Conservation (phyloP, 768 basidiomycete genomes). For the Hirschioporus abietinus region DNA sequence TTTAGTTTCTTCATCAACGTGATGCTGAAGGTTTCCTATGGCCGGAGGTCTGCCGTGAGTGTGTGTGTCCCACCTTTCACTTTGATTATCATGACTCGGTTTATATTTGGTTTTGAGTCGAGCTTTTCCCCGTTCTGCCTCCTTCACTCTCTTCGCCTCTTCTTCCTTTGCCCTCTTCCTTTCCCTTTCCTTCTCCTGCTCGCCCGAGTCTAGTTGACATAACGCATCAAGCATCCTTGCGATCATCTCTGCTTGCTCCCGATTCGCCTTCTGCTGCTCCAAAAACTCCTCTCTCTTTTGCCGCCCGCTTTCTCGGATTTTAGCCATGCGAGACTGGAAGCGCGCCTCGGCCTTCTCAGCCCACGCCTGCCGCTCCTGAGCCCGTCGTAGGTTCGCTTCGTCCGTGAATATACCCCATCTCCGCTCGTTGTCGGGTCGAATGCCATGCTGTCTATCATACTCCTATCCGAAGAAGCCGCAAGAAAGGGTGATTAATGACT, state of each 20-base stretch:
- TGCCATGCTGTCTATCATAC: conserved; percentile 1
- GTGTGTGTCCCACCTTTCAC: too few species aligned
- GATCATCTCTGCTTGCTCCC: conserved; percentile 3
- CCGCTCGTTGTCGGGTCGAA: background rate
- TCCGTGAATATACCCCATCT: background rate
- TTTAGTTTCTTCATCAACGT: too few species aligned
- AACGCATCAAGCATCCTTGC: background rate
- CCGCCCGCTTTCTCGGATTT: background rate
- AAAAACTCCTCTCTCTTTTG: background rate
- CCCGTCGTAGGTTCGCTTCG: background rate
- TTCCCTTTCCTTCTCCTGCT: background rate
- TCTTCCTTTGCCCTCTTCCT: background rate
- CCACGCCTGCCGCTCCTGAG: conserved; percentile 5
- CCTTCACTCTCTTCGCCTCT: too few species aligned
- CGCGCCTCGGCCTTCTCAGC: background rate
- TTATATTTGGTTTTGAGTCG: too few species aligned
- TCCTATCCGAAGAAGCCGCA: background rate
- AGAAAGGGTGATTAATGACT: background rate
- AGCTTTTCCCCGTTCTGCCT: too few species aligned
- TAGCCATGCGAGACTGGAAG: background rate
- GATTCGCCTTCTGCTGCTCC: background rate
- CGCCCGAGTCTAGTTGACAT: background rate
- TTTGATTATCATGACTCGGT: too few species aligned
- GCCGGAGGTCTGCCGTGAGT: too few species aligned
- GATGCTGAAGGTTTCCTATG: too few species aligned